Evolutionary conservation across 345 rosid genomes (phyloP).

Genomic region (Pistacia vera): DNA sequence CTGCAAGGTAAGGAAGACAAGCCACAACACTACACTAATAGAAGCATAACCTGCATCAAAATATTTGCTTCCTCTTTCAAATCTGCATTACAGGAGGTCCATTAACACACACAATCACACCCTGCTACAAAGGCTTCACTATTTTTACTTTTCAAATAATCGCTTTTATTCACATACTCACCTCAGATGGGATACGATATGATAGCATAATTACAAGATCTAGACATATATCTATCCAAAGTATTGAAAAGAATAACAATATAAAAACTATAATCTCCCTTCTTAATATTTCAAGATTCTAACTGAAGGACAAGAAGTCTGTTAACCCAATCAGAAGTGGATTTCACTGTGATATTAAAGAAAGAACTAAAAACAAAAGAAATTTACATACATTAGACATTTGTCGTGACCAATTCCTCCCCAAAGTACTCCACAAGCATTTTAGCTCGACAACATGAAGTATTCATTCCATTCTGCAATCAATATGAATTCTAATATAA

Average conservation of each 20-base stretch:
- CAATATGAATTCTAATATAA: conserved; percentile 7
- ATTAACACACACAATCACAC: conserved; percentile 73
- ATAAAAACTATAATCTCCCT: not conserved
- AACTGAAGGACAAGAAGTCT: not conserved
- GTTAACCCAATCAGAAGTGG: not conserved
- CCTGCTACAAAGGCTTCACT: conserved; percentile 43
- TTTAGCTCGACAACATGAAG: conserved; percentile 91
- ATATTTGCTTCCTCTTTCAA: conserved; percentile 69
- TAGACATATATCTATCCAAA: not conserved
- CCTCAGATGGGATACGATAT: not conserved
- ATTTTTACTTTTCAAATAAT: not conserved
- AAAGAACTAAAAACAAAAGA: not conserved
- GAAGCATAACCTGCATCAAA: conserved; percentile 67
- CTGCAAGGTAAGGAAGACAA: not conserved
- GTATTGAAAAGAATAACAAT: not conserved
- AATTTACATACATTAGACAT: conserved; percentile 62
- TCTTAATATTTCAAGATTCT: not conserved
- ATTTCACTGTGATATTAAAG: too few relatives aligned
- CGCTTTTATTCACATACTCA: not conserved
- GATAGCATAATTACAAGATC: not conserved
- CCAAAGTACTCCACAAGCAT: conserved; percentile 83
- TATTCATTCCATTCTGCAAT: conserved; percentile 53
- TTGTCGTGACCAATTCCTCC: conserved; percentile 59
- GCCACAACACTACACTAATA: conserved; percentile 40
- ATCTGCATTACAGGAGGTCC: conserved; percentile 70